Base-by-base conservation (phyloP, 1,284 basidiomycete genomes). In the Inonotus hispidus region DNA sequence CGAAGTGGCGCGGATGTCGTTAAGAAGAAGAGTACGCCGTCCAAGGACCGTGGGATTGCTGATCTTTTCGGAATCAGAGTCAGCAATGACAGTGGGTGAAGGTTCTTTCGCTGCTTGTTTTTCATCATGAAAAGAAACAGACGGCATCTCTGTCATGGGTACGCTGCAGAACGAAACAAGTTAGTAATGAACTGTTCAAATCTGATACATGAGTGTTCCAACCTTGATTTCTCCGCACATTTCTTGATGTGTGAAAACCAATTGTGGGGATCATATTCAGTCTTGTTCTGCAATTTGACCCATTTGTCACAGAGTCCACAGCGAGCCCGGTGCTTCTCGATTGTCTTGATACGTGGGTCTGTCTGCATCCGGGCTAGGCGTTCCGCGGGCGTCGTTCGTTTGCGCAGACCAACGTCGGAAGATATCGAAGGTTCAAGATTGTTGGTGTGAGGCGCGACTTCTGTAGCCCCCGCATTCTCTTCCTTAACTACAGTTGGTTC, bases 201-300 rank as follows among this genome's bases (percentile, higher is more conserved):
- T 23, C 23, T 21, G 19, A 49, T 25, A 29, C 2, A 21, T 13
- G 8, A 23, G 38, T 14, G 14, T 45, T 54, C 59, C 25, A 25
- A 63, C 63, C 23, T 58, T 16, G 54, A 11, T 49, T 39, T 64
- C 41, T 54, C 21, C 21, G 39, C 59, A 45, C 63, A 64, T 27
- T 61, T 64, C 47, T 46, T 61, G 25, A 58, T 25, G 43, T 64
- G 63, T 5, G 63, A 47, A 27, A 54, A 41, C 63, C 63, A 64
- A n/a, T 64, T 64, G 39, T 61, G 56, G 37, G 63, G 59, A 47
- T 64, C 63, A 47, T 64, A 64, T 29, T 64, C 63, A 21, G 56
- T 60, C 38, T 64, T 64, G 32, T 58, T 64, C 38, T 64, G 63
- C 19, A 64, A 49, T 39, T 61, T 64, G 19, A 64, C 47, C 63